Base-by-base conservation (phyloP, 306 rosid species). In the Pueraria montana region DNA sequence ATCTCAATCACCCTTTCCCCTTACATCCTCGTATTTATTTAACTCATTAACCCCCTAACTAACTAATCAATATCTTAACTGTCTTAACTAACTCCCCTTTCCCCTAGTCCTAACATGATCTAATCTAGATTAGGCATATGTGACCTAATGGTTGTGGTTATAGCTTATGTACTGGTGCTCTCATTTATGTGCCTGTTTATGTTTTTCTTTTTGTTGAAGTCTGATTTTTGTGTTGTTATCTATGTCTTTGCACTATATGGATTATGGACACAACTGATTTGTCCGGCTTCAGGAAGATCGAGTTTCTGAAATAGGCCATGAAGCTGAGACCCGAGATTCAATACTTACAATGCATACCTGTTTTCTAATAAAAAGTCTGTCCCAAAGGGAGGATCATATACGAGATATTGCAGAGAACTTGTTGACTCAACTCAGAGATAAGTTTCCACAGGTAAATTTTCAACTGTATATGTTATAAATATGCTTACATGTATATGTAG, bases 351-450 rank as follows among this genome's bases (percentile, higher is more conserved):
- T 91, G 64, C 99, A 96, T 89, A 89, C 98, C 26, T 91, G 94
- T 89, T 94, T 90, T 83, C 91, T 96, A 34, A 87, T 94, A 82
- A 92, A 89, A 88, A 89, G 97, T 81, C 85, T 96, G 89, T 94
- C 93, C 70, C 94, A 88, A 62, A 89, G 99, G 84, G 99, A 96
- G 89, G 99, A 96, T 84, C 97, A 86, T 80, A 89, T 96, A 62
- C 82, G 98, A 48, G 97, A 96, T 77, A 91, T 87, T 78, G 82
- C 95, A 72, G 97, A 91, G 90, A 92, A 88, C 90, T 90, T 93
- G 88, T 80, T 96, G 90, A 88, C 90, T 63, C 99, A 94, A 87
- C 84, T 94, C 48, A 91, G 97, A 88, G 98, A 96, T 70, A 96
- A 53, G 86, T 96, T 94, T 89, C 98, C 99, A 17, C 99, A 96